These are phyloP conservation scores for Rhododendron simsii DNA, from an alignment of 148 eudicot genomes.

Conservation along the genomic window DNA sequence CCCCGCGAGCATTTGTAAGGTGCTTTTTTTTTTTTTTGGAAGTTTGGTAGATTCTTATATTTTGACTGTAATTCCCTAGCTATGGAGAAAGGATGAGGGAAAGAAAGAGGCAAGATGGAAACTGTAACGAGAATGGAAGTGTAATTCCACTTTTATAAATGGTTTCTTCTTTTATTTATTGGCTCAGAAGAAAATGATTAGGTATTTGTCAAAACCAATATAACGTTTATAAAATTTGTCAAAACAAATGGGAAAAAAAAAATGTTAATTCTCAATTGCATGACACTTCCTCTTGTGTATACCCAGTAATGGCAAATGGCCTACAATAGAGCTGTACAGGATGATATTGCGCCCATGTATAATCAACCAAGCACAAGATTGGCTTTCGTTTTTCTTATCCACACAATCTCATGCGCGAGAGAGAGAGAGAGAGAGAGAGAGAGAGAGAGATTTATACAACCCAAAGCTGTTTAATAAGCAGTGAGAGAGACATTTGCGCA, in stretches of 20 bases:
- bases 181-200: background rate
- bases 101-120: background rate
- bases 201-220: background rate
- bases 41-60: background rate
- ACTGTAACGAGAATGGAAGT: background rate
- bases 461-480: background rate
- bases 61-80: background rate
- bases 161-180: background rate
- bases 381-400: constrained; percentile 10
- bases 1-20: background rate
- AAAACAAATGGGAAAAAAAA: background rate
- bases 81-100: background rate
- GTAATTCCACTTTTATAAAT: too few species aligned
- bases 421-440: background rate
- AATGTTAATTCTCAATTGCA: background rate
- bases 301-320: background rate
- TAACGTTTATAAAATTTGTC: background rate
- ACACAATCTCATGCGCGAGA: constrained; percentile 3
- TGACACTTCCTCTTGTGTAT: background rate
- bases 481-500: background rate
- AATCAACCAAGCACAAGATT: constrained; percentile 1
- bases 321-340: background rate
- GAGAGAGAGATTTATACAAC: background rate
- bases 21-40: too few species aligned
- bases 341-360: background rate